Evolutionary conservation across 495 filamentous ascomycete species (phyloP), one percentile per base, ranked within the genome.

Genomic region (Hamigera avellanea): DNA sequence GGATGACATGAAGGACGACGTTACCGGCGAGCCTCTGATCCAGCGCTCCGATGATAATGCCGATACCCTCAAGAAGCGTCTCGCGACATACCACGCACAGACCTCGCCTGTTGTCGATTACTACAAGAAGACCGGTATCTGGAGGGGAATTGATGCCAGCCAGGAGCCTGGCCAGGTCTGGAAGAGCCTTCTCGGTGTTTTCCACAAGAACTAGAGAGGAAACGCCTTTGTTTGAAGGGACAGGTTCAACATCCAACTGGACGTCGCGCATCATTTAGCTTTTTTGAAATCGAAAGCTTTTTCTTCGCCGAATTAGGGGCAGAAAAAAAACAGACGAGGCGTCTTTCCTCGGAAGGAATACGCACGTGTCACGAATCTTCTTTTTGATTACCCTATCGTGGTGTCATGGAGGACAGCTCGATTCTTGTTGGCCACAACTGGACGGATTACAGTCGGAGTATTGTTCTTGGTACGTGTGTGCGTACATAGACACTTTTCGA

Each of bases 21-120:
- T 96, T 39, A 95, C 93, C 12, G 93, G 91, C 54, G 91, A 99
- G 70, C 91, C 89, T 19, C 64, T 99, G 45, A 85, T 96, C 56
- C 91, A 96, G 68, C 81, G 91, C 44, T 83, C 78, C 37, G 91
- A 99, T 54, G 91, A 99, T 69, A 99, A 99, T 52, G 88, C 83
- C 47, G 89, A 89, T n/a, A 84, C 89, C 26, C 71, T 99, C 34
- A 88, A 83, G 73, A 99, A 96, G 80, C 81, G 91, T 41, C 71
- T 99, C 32, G 71, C 65, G 19, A 95, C 88, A 12, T 99, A 96
- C 62, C 91, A 99, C 66, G 66, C 77, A 45, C 91, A 99, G 75
- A 99, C 91, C 19, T 50, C 76, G 14, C 88, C 93, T 23, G 91
- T 99, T 35, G 86, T 91, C 39, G 69, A 73, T 14, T 99, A 96